A percentile compares a stretch with the other conserved stretches of the same genome.
These are phyloP conservation scores for Colletotrichum magnum DNA, from an alignment of 2,329 filamentous ascomycete genomes.

Conservation along the genomic window DNA sequence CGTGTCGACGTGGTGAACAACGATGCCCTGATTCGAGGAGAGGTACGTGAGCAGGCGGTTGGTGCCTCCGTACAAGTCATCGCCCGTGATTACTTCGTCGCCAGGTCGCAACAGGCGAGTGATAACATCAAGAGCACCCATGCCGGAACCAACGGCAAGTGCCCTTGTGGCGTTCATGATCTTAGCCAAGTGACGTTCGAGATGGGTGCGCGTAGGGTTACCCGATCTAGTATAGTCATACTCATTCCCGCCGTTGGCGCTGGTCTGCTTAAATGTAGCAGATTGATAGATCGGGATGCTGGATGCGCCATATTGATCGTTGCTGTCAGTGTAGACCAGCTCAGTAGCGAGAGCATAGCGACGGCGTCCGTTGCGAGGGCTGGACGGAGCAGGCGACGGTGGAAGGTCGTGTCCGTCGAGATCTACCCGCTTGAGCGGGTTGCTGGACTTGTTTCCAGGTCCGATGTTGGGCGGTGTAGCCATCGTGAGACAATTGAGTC, in stretches of 20 bases:
- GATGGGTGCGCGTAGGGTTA: slow-evolving; percentile 94
- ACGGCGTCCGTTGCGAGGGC: slow-evolving; percentile 82
- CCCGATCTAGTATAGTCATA: slow-evolving; percentile 99
- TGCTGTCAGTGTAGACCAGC: slow-evolving; percentile 94
- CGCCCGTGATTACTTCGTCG: slow-evolving; percentile 96
- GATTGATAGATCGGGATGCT: slow-evolving; percentile 99
- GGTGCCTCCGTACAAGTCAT: slow-evolving; percentile 96
- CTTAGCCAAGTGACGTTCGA: slow-evolving; percentile 97
- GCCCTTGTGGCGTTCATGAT: slow-evolving; percentile 97
- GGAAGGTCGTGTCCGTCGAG: slow-evolving; percentile 88
- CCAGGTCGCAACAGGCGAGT: slow-evolving; percentile 90
- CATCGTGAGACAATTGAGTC: slow-evolving; percentile 27
- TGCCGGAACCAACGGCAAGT: slow-evolving; percentile 94
- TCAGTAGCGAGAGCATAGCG: slow-evolving; percentile 97
- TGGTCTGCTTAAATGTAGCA: slow-evolving; percentile 96
- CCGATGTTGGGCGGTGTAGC: slow-evolving; percentile 37
- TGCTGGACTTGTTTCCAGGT: slow-evolving; percentile 42
- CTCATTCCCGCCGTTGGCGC: slow-evolving; percentile 83
- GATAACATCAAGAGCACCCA: slow-evolving; percentile 98
- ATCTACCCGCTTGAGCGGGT: slow-evolving; percentile 74
- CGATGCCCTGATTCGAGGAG: slow-evolving; percentile 88
- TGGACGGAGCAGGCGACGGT: slow-evolving; percentile 93
- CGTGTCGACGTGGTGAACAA: slow-evolving; percentile 97
- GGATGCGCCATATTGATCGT: slow-evolving; percentile 96
- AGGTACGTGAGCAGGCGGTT: slow-evolving; percentile 95